Conservation (phyloP, 805 yeast species). For the Wickerhamiella galacta region DNA sequence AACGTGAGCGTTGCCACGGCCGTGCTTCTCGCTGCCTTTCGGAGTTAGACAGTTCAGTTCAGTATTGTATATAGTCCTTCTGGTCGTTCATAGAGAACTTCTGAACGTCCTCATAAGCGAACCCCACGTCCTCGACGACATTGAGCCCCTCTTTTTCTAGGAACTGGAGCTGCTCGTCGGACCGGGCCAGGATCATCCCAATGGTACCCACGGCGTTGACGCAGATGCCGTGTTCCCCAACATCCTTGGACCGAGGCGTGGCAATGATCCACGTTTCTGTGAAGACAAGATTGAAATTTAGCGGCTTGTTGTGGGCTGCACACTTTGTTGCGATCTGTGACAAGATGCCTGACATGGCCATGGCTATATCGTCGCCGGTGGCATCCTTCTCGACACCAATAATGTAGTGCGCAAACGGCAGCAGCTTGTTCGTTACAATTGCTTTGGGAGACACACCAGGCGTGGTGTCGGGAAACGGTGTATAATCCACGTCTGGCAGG, state of each 20-base stretch:
- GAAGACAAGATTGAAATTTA: conserved; percentile 65
- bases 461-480: conserved; percentile 39
- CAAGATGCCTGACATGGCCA: conserved; percentile 53
- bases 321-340: conserved; percentile 53
- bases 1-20: conserved; percentile 88
- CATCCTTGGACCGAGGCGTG: conserved; percentile 59
- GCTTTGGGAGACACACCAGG: conserved; percentile 22
- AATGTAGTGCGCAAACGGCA: conserved; percentile 70
- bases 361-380: conserved; percentile 29
- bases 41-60: background rate
- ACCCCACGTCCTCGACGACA: conserved; percentile 12
- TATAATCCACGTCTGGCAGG: conserved; percentile 42
- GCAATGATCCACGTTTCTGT: conserved; percentile 71
- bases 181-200: conserved; percentile 65
- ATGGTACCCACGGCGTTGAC: conserved; percentile 68
- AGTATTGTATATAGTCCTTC: conserved; percentile 2
- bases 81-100: conserved; percentile 4
- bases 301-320: conserved; percentile 19
- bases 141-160: conserved; percentile 9
- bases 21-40: conserved; percentile 28
- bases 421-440: conserved; percentile 11
- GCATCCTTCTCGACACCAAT: conserved; percentile 38
- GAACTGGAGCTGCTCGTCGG: conserved; percentile 28
- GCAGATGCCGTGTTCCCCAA: conserved; percentile 31
- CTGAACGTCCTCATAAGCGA: conserved; percentile 11